Evolutionary conservation across 176 grass and related monocot genomes (phyloP).

Genomic region (Phoenix dactylifera): DNA sequence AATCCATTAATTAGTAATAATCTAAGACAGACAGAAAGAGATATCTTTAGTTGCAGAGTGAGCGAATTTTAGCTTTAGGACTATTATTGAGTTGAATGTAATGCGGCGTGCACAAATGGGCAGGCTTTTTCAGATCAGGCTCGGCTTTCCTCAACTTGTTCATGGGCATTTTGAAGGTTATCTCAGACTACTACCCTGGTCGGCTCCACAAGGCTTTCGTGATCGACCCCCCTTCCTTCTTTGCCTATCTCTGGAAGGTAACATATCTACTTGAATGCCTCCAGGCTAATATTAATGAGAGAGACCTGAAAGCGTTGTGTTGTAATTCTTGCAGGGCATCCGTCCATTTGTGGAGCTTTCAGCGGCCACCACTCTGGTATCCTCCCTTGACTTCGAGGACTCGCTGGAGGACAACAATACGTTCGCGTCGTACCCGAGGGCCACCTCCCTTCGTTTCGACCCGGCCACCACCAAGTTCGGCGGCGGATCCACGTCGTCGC

Average conservation of each 20-base stretch:
- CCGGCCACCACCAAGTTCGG: constrained; percentile 19
- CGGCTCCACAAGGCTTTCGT: constrained; percentile 90
- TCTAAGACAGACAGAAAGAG: no score
- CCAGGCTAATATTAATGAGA: no score
- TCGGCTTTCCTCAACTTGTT: constrained; percentile 89
- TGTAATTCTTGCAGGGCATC: constrained; percentile 37
- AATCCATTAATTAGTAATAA: no score
- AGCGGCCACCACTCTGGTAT: constrained; percentile 42
- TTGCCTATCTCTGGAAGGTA: constrained; percentile 99
- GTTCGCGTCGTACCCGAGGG: constrained; percentile 68
- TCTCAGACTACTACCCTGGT: constrained; percentile 88
- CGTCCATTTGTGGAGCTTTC: constrained; percentile 80
- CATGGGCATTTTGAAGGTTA: constrained; percentile 88
- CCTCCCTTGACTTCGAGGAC: constrained; percentile 89
- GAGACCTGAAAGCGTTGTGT: no score
- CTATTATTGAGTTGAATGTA: neutral
- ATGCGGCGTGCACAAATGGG: neutral
- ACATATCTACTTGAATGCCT: no score
- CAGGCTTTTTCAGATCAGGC: constrained; percentile 95
- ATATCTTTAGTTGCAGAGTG: no score
- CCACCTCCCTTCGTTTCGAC: constrained; percentile 81
- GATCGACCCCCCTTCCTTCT: constrained; percentile 88
- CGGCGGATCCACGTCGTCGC: constrained; percentile 63
- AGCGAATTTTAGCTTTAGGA: no score
- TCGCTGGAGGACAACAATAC: constrained; percentile 57